These are phyloP conservation scores for Porogramme epimiltina DNA, from an alignment of 1,284 basidiomycete genomes.

Conservation along the genomic window DNA sequence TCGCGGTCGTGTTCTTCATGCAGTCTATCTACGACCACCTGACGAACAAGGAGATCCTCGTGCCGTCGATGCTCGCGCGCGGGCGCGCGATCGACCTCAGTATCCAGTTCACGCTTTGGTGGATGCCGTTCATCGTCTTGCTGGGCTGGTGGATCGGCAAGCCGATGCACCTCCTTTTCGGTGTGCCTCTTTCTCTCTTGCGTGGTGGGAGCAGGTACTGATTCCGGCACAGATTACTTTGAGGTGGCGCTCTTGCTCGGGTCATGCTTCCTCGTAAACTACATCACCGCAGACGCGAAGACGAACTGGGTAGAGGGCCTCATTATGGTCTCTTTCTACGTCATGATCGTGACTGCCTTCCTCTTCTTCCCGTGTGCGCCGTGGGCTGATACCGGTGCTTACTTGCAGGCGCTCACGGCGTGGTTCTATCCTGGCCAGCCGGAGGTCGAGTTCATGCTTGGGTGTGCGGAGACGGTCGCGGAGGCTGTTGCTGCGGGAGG, in stretches of 20 bases:
- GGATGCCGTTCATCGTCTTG: constrained; percentile 42
- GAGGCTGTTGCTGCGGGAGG: constrained; percentile 17
- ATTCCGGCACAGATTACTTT: constrained; percentile 49
- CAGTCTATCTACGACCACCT: constrained; percentile 6
- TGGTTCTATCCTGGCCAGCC: constrained; percentile 61
- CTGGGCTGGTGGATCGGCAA: constrained; percentile 39
- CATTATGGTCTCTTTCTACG: constrained; percentile 62
- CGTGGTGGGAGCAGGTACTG: no score
- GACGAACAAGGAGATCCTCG: constrained; percentile 18
- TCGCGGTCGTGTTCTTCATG: constrained; percentile 42
- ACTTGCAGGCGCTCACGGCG: constrained; percentile 44
- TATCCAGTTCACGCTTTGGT: constrained; percentile 44
- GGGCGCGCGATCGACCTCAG: constrained; percentile 42
- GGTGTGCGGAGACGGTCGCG: constrained; percentile 24
- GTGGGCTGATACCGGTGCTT: not conserved
- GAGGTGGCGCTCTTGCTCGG: constrained; percentile 62
- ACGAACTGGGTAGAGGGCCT: constrained; percentile 68
- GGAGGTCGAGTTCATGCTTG: constrained; percentile 38
- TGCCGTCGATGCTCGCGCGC: constrained; percentile 36
- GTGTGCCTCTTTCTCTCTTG: constrained; percentile 22
- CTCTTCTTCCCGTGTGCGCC: not conserved
- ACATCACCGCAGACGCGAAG: constrained; percentile 68
- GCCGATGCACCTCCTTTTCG: constrained; percentile 41
- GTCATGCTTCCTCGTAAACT: constrained; percentile 70
- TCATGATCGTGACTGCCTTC: constrained; percentile 43